A percentile compares a stretch with the other conserved stretches of the same genome.
Conservation (phyloP, 495 filamentous ascomycete genomes). For the Staphylotrichum longicolle region DNA sequence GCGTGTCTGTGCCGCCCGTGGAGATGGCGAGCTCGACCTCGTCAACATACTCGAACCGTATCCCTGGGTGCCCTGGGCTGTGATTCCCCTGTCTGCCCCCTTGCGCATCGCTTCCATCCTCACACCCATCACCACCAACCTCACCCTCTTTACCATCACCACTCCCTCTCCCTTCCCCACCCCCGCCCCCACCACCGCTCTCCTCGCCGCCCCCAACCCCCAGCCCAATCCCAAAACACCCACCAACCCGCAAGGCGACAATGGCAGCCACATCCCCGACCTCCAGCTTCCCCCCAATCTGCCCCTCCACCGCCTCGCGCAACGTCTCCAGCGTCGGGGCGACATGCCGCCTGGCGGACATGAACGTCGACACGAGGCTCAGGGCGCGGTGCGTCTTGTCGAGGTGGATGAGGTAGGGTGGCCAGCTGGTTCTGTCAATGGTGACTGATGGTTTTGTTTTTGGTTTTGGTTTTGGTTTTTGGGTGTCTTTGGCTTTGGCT, state of each 20-base stretch:
- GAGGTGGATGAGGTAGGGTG: constrained; percentile 66
- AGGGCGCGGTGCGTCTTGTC: constrained; percentile 78
- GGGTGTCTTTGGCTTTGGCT: constrained; percentile 12
- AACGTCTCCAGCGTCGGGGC: constrained; percentile 89
- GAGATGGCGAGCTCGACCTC: constrained; percentile 38
- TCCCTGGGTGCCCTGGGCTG: no score
- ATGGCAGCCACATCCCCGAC: constrained; percentile 81
- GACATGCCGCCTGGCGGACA: constrained; percentile 85
- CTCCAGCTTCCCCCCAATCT: constrained; percentile 66
- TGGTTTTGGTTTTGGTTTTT: constrained; percentile 2
- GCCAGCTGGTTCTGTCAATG: constrained; percentile 51
- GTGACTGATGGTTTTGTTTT: constrained; percentile 1
- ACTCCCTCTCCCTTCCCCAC: neutral
- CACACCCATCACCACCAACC: neutral
- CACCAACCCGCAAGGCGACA: constrained; percentile 53
- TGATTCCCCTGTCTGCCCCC: constrained; percentile 60
- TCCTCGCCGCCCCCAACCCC: neutral
- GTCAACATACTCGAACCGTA: constrained; percentile 77
- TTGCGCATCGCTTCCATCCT: constrained; percentile 29
- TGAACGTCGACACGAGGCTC: constrained; percentile 93
- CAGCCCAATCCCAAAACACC: neutral
- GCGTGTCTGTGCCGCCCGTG: constrained; percentile 39
- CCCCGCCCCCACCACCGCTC: neutral
- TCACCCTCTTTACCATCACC: neutral
- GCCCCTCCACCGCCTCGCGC: constrained; percentile 76